Evolutionary conservation across 108 stramenopile species (phyloP).

Genomic region (Conticribra weissflogii): DNA sequence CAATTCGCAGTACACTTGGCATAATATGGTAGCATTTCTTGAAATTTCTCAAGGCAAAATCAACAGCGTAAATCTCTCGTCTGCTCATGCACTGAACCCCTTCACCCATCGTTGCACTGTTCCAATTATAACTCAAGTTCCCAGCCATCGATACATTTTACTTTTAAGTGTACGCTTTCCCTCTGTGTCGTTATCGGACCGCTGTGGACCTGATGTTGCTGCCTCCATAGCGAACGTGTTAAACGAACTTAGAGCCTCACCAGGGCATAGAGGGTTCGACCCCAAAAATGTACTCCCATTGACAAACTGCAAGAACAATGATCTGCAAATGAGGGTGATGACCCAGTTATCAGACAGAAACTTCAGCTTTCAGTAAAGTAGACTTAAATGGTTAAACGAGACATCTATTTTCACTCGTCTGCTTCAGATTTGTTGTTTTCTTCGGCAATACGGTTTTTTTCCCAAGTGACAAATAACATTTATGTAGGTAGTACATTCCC

Average conservation of each 20-base stretch:
- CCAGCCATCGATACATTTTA: background rate
- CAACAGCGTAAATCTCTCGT: too few species aligned
- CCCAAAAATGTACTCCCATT: background rate
- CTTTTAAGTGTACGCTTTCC: background rate
- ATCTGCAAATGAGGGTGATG: background rate
- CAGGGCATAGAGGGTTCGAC: background rate
- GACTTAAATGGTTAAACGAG: too few species aligned
- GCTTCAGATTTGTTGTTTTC: too few species aligned
- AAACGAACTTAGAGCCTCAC: background rate
- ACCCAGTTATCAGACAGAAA: background rate
- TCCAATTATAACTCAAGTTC: background rate
- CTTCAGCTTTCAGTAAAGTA: too few species aligned
- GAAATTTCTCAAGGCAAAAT: background rate
- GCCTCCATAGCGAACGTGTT: background rate
- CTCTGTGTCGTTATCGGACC: background rate
- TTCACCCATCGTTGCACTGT: constrained; percentile 1
- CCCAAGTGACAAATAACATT: too few species aligned
- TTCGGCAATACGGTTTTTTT: too few species aligned
- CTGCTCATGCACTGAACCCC: background rate
- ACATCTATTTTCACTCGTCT: too few species aligned
- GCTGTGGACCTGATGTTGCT: background rate
- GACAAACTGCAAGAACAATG: background rate
- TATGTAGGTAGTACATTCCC: too few species aligned
- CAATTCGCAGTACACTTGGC: background rate
- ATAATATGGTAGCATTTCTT: background rate